These are phyloP conservation scores for Ophiostoma sp. DNA, from an alignment of 2,329 filamentous ascomycete genomes.

Conservation along the genomic window DNA sequence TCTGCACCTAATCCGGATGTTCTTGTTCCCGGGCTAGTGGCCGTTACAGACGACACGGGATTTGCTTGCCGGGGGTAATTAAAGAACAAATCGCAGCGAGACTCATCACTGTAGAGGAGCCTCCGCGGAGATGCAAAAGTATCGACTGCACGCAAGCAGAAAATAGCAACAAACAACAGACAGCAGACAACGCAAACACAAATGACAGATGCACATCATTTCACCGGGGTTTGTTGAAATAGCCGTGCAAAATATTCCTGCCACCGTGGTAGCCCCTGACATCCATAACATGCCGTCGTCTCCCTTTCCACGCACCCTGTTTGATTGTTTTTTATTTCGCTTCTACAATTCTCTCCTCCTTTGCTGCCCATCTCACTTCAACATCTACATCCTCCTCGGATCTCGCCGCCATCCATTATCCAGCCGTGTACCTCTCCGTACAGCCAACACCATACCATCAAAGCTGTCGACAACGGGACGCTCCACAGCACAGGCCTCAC, in stretches of 20 bases:
- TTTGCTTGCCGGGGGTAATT: neutral
- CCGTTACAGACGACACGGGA: neutral
- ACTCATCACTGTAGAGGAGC: neutral
- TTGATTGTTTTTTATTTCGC: neutral
- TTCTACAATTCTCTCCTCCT: neutral
- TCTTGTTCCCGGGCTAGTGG: neutral
- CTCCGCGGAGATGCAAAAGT: neutral
- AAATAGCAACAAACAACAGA: no score
- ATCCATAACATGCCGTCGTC: no score
- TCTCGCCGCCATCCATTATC: neutral
- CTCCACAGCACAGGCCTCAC: neutral
- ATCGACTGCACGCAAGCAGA: neutral
- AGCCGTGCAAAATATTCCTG: no score
- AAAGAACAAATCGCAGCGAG: no score
- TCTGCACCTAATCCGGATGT: neutral
- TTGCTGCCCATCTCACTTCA: neutral
- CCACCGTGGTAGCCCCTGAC: neutral
- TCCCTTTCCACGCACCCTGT: neutral
- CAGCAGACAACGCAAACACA: neutral
- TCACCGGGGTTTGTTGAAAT: neutral
- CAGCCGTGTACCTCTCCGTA: neutral
- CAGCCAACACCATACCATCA: neutral
- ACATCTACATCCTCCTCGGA: neutral
- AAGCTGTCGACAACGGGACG: neutral
- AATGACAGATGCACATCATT: neutral